Base-by-base conservation (phyloP, 129 eudicot genomes). In the Helianthus annuus region DNA sequence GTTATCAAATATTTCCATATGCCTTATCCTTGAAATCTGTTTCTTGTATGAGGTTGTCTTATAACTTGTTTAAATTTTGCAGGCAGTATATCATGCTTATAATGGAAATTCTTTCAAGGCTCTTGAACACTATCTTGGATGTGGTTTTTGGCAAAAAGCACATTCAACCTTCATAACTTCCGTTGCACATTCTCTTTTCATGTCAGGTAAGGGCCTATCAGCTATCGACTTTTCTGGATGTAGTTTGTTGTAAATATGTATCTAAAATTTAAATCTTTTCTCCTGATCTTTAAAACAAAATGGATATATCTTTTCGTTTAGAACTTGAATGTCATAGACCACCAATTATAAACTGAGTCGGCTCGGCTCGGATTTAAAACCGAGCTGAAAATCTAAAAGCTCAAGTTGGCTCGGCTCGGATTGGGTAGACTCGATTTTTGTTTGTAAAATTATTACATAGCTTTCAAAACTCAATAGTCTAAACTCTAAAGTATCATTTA, bases 101-200 rank as follows among this genome's bases (percentile, higher is more conserved):
- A 79, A 76, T 64, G 90, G 91, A 52, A 89, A 94, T 75, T 71
- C 69, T 58, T 45, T 83, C 22, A 86, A 85, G 86, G 97, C 98
- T 60, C 83, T 94, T 22, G 91, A 90, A 52, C 96, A 94, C 85
- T 90, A 80, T 79, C 85, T 94, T 29, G 83, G 85, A 79, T 85
- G 97, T 74, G 84, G 60, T 27, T 87, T 81, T 79, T 94, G 98
- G 97, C 97, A 87, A 66, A 94, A 85, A 75, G 98, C 98, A 68
- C 98, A 94, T 82, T 80, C 93, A 54, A 75, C 82, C 38, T 94
- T 94, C 78, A 55, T 90, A 56, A 82, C 81, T 73, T 87, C 88
- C 9, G 89, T 87, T 73, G 90, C 88, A 65, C 97, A 82, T 82
- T 82, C 96, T 64, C 76, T 93, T 79, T 93, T 81, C 72, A 62